Conservation (phyloP, 2,329 filamentous ascomycete species). For the Fusarium pininemorale region DNA sequence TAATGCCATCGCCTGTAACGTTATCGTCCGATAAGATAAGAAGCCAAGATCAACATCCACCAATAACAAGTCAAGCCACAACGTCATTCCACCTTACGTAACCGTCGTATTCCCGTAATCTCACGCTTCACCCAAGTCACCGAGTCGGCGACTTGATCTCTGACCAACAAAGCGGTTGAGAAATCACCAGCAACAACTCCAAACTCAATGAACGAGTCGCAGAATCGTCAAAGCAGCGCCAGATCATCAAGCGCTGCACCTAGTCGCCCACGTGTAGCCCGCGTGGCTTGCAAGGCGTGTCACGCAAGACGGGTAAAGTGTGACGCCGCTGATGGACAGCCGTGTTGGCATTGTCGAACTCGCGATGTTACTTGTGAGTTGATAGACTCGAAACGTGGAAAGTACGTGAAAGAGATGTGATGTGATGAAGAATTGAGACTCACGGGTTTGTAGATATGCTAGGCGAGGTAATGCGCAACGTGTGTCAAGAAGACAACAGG, state of each 20-base stretch:
- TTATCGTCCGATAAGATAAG: background rate
- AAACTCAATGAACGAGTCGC: background rate
- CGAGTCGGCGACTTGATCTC: constrained; percentile 17
- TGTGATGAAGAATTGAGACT: background rate
- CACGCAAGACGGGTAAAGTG: constrained; percentile 33
- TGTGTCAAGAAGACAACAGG: background rate
- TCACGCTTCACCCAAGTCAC: background rate
- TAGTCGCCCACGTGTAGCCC: constrained; percentile 6
- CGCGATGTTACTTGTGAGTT: constrained; percentile 24
- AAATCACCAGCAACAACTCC: background rate
- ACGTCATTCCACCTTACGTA: background rate
- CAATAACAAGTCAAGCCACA: background rate
- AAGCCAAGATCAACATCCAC: background rate
- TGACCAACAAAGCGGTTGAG: background rate
- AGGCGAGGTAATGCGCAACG: constrained; percentile 2
- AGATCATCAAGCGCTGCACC: background rate
- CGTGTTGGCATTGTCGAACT: constrained; percentile 34
- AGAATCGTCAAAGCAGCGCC: accelerated
- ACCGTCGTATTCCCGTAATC: too few relatives aligned
- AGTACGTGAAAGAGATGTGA: background rate
- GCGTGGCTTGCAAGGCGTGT: constrained; percentile 35
- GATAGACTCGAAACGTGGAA: constrained; percentile 31
- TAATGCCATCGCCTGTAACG: background rate
- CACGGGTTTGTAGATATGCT: background rate
- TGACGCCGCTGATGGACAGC: constrained; percentile 26